These are phyloP conservation scores for Cytospora chrysosperma DNA, from an alignment of 2,329 filamentous ascomycete genomes.

Conservation along the genomic window DNA sequence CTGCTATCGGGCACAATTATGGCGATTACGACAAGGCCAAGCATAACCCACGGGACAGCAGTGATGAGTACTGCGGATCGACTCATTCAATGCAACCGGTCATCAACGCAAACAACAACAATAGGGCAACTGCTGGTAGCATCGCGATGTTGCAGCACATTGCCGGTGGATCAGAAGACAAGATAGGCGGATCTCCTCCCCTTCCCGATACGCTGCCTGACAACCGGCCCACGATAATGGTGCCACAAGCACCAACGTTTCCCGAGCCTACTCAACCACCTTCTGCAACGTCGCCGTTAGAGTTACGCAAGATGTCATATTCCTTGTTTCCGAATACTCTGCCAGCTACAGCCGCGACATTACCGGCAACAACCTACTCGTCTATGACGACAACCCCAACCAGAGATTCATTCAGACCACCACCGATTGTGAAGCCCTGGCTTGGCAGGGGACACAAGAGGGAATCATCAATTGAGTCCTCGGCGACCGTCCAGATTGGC, in stretches of 20 bases:
- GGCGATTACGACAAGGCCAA: slow-evolving; percentile 47
- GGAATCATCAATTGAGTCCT: slow-evolving; percentile 62
- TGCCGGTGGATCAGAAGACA: not conserved
- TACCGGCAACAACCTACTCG: slow-evolving; percentile 50
- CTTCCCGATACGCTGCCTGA: slow-evolving; percentile 18
- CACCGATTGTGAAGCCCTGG: slow-evolving; percentile 43
- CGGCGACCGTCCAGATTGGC: slow-evolving; percentile 70
- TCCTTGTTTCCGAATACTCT: slow-evolving; percentile 40
- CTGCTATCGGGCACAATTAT: slow-evolving; percentile 49
- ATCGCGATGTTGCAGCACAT: slow-evolving; percentile 8
- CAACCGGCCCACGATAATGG: slow-evolving; percentile 6
- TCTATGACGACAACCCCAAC: slow-evolving; percentile 26
- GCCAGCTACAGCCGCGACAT: slow-evolving; percentile 34
- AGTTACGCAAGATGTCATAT: slow-evolving; percentile 40
- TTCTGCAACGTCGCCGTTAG: slow-evolving; percentile 27
- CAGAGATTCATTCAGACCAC: slow-evolving; percentile 41
- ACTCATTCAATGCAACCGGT: slow-evolving; percentile 39
- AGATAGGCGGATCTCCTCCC: not conserved
- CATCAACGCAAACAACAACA: not conserved
- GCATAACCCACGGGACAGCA: slow-evolving; percentile 43
- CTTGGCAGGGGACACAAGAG: slow-evolving; percentile 49
- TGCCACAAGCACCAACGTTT: slow-evolving; percentile 27
- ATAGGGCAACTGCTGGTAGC: slow-evolving; percentile 12
- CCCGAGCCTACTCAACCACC: slow-evolving; percentile 34
- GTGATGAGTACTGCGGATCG: slow-evolving; percentile 24